These are phyloP conservation scores for Annulohypoxylon stygium DNA, from an alignment of 495 filamentous ascomycete genomes.

Conservation along the genomic window DNA sequence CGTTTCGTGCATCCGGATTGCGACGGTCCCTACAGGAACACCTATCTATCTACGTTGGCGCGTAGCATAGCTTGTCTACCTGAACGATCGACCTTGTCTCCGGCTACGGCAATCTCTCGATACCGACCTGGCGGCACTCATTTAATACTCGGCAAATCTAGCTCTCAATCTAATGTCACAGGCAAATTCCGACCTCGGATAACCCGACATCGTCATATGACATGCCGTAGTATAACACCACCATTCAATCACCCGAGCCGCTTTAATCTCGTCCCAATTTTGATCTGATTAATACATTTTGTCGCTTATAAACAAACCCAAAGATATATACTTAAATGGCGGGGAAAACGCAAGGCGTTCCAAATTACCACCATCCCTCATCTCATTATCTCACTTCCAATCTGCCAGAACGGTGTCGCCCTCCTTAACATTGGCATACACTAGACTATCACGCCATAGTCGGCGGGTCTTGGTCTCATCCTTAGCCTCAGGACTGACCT, in stretches of 20 bases:
- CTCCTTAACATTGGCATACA: slow-evolving; percentile 51
- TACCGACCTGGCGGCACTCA: slow-evolving; percentile 48
- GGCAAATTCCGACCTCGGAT: slow-evolving; percentile 30
- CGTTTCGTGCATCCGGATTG: slow-evolving; percentile 32
- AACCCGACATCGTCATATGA: neutral
- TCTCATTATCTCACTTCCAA: slow-evolving; percentile 54
- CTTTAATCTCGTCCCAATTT: slow-evolving; percentile 16
- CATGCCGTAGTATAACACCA: slow-evolving; percentile 11
- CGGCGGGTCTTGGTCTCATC: slow-evolving; percentile 54
- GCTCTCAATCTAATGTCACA: slow-evolving; percentile 6
- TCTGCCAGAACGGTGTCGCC: slow-evolving; percentile 54
- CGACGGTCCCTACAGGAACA: slow-evolving; percentile 40
- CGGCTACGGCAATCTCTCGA: slow-evolving; percentile 33
- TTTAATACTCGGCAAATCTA: slow-evolving; percentile 37
- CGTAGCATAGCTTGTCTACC: slow-evolving; percentile 20
- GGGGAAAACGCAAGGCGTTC: neutral
- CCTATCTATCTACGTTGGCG: slow-evolving; percentile 30
- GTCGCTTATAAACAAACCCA: neutral
- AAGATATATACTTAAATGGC: neutral
- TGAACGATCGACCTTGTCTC: slow-evolving; percentile 22
- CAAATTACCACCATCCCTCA: slow-evolving; percentile 16
- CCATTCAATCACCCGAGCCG: slow-evolving; percentile 5
- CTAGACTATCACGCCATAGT: slow-evolving; percentile 54
- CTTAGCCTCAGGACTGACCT: slow-evolving; percentile 50
- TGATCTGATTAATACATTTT: neutral